A percentile compares a stretch with the other conserved stretches of the same genome.
These are phyloP conservation scores for Apiospora arundinis DNA, from an alignment of 2,329 filamentous ascomycete species.

Conservation along the genomic window DNA sequence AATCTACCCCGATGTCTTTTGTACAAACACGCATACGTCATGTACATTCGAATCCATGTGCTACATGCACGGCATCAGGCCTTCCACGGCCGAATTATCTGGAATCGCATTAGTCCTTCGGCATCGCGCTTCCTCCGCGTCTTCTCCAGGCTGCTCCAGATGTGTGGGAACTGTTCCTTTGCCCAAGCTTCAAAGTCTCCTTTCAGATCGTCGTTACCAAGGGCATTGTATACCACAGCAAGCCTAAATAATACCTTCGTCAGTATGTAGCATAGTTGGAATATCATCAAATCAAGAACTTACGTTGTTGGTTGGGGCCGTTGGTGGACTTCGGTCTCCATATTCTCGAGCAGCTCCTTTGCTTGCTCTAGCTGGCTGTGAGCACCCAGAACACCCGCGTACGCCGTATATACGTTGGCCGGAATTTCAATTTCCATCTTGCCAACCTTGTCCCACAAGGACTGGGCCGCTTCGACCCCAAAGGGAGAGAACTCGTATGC, in stretches of 20 bases:
- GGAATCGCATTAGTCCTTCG: conserved; percentile 56
- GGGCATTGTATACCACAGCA: conserved; percentile 76
- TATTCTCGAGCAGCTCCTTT: conserved; percentile 68
- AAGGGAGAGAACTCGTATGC: conserved; percentile 70
- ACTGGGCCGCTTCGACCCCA: conserved; percentile 65
- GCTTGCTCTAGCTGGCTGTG: conserved; percentile 75
- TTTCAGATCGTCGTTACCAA: conserved; percentile 70
- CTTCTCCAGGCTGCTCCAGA: conserved; percentile 71
- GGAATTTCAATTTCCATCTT: conserved; percentile 82
- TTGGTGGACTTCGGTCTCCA: conserved; percentile 65
- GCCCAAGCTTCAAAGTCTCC: conserved; percentile 78
- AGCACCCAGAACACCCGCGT: conserved; percentile 76
- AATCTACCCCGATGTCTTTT: neutral
- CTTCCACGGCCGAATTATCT: conserved; percentile 54
- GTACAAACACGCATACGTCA: conserved; percentile 13
- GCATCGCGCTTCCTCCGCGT: conserved; percentile 54
- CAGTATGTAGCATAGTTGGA: neutral
- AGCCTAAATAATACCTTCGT: conserved; percentile 55
- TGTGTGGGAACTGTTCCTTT: conserved; percentile 66
- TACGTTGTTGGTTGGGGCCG: conserved; percentile 35
- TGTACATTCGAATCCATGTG: conserved; percentile 28
- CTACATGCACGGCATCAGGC: conserved; percentile 45
- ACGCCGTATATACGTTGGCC: conserved; percentile 74
- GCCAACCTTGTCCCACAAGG: conserved; percentile 74
- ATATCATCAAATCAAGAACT: conserved; percentile 27